These are phyloP conservation scores for Sporisorium exsertum DNA, from an alignment of 1,284 basidiomycete genomes.

Conservation along the genomic window DNA sequence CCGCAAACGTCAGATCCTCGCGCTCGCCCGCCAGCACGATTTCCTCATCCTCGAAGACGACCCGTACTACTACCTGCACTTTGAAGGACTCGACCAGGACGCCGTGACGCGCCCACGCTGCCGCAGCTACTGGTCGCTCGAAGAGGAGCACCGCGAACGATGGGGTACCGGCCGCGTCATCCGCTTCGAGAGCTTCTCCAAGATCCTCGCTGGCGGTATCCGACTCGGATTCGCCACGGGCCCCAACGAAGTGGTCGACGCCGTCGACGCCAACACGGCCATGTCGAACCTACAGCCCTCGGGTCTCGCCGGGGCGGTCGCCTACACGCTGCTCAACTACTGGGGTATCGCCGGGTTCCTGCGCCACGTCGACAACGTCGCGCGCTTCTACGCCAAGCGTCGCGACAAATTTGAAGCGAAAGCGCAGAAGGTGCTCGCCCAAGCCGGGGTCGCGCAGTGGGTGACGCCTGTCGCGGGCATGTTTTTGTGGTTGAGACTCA, in stretches of 20 bases:
- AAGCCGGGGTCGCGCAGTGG: slow-evolving; percentile 73
- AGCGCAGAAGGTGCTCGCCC: slow-evolving; percentile 78
- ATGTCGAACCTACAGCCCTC: slow-evolving; percentile 81
- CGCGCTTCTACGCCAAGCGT: slow-evolving; percentile 82
- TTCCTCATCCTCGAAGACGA: slow-evolving; percentile 61
- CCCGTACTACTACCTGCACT: slow-evolving; percentile 65
- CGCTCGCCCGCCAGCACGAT: slow-evolving; percentile 71
- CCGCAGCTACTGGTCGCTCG: slow-evolving; percentile 63
- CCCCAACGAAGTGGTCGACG: slow-evolving; percentile 78
- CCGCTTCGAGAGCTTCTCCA: slow-evolving; percentile 75
- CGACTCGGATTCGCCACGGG: slow-evolving; percentile 83
- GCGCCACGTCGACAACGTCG: slow-evolving; percentile 77
- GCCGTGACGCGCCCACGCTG: slow-evolving; percentile 49
- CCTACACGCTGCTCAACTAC: slow-evolving; percentile 77
- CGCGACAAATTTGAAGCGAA: slow-evolving; percentile 83
- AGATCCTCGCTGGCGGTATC: slow-evolving; percentile 68
- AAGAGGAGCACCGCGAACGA: slow-evolving; percentile 54
- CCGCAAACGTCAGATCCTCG: slow-evolving; percentile 82
- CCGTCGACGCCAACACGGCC: slow-evolving; percentile 78
- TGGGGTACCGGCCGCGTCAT: slow-evolving; percentile 65
- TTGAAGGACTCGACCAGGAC: slow-evolving; percentile 61
- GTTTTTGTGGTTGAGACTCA: slow-evolving; percentile 69
- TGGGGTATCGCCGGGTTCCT: slow-evolving; percentile 80
- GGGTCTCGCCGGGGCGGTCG: slow-evolving; percentile 80
- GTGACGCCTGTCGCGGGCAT: slow-evolving; percentile 82